A percentile compares a stretch with the other conserved stretches of the same genome.
Evolutionary conservation across 768 basidiomycete genomes (phyloP).

Genomic region (Leccinum broughii): DNA sequence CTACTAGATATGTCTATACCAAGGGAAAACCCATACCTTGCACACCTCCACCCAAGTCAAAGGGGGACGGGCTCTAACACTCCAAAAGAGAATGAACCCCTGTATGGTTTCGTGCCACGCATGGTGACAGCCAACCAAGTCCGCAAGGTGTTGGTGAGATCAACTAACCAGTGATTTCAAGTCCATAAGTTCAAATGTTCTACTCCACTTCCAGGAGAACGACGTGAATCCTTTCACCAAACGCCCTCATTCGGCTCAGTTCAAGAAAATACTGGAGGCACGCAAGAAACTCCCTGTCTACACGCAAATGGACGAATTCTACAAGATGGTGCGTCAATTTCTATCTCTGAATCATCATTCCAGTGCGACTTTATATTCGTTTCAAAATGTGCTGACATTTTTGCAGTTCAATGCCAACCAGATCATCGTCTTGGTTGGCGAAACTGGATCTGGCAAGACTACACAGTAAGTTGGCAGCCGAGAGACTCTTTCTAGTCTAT

Average conservation of each 20-base stretch:
- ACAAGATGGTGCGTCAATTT: slow-evolving; percentile 68
- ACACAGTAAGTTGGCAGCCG: slow-evolving; percentile 70
- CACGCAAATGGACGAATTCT: slow-evolving; percentile 90
- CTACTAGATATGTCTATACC: slow-evolving; percentile 12
- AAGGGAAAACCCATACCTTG: slow-evolving; percentile 56
- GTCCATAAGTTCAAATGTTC: neutral
- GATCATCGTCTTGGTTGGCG: slow-evolving; percentile 89
- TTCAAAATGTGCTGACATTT: slow-evolving; percentile 1
- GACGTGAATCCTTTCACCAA: slow-evolving; percentile 90
- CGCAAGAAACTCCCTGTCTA: slow-evolving; percentile 92
- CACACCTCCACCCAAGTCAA: slow-evolving; percentile 40
- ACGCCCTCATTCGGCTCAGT: slow-evolving; percentile 69
- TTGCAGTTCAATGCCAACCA: slow-evolving; percentile 49
- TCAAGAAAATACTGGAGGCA: slow-evolving; percentile 80
- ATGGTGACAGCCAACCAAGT: slow-evolving; percentile 67
- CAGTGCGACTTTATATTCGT: neutral
- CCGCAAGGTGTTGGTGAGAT: slow-evolving; percentile 65
- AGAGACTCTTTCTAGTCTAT: slow-evolving; percentile 21
- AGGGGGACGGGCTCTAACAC: slow-evolving; percentile 19
- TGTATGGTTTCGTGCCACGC: slow-evolving; percentile 74
- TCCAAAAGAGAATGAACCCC: slow-evolving; percentile 48
- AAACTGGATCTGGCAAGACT: slow-evolving; percentile 95
- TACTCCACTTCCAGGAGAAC: slow-evolving; percentile 52
- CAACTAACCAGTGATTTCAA: neutral
- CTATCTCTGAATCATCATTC: neutral